Base-by-base conservation (phyloP, 352 stramenopile genomes). In the Phytophthora meadii region DNA sequence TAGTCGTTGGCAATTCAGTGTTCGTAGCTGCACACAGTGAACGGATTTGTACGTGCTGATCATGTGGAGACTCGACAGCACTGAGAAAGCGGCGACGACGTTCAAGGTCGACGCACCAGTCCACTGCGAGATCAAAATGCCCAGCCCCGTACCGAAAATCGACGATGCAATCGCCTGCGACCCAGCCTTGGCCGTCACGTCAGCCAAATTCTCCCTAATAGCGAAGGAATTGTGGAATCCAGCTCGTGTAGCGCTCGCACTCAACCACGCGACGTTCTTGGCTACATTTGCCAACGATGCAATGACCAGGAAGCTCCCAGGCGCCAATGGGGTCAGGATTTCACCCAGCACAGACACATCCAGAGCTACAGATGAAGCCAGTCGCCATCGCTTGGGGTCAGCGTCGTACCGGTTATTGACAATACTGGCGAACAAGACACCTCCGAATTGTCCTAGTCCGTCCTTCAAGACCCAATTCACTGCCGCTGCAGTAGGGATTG, bases 401-500 rank as follows among this genome's bases (percentile, higher is more conserved):
- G 84, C 81, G 70, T 99, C 97, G 68, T 98, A 97, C 3, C 82
- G 93, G 74, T 93, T 97, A 74, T 94, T 96, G 36, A 97, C 81
- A n/a, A 96, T 48, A 45, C 76, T 86, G 32, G 95, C 77, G 70
- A 99, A 99, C 14, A 98, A 70, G 34, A 99, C 88, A 27, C 96
- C 96, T 32, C 97, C 97, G 19, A 99, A 88, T 72, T 99, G 96
- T 8, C 97, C 97, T 2, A 99, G 78, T 25, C 97, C 97, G 79
- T 99, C 97, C 72, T 99, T 99, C 39, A 99, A 87, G 8, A 91
- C 82, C 97, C 97, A 99, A 74, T 99, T 99, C 11, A 98, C 78
- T 3, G 95, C 94, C 10, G 95, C 97, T 8, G 96, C 95, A 19
- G 88, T 94, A 0, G 88, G 84, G 46, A 94, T 88, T 45, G 85